phyloP scores from a whole-genome alignment of 2,329 filamentous ascomycete species.

The Aspergillus niger region DNA sequence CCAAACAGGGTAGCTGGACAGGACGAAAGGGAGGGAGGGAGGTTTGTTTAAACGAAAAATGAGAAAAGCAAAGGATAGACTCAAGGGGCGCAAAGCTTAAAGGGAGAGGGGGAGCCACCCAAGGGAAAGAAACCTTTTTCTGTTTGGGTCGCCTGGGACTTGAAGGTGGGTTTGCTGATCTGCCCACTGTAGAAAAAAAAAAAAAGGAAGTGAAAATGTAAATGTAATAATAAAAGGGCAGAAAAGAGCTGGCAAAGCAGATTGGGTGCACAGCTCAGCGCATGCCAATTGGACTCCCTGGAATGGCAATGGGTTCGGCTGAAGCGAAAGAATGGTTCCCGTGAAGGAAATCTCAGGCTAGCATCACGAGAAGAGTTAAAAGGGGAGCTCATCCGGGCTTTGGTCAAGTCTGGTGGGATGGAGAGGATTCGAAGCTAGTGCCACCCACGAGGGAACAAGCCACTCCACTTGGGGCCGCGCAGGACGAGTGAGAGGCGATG shows the following conservation, averaged over 20 bases:
- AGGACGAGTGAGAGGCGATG: constrained; percentile 12
- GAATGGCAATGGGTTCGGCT: constrained; percentile 8
- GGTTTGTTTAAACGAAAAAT: constrained; percentile 6
- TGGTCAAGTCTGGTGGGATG: not conserved
- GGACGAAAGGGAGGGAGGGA: not conserved
- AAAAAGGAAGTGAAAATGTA: constrained; percentile 11
- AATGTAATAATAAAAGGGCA: not conserved
- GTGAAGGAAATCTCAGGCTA: constrained; percentile 8
- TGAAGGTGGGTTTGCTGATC: not conserved
- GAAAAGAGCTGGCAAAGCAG: not conserved
- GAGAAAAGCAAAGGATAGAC: constrained; percentile 8
- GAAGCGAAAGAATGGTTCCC: constrained; percentile 3
- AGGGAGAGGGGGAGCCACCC: constrained; percentile 9
- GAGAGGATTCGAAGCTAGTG: not conserved
- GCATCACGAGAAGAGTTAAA: not conserved
- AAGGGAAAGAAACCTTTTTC: constrained; percentile 3
- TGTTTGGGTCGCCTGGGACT: not conserved
- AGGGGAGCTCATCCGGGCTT: not conserved
- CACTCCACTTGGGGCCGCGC: not conserved
- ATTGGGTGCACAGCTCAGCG: not conserved
- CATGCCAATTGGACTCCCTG: constrained; percentile 17
- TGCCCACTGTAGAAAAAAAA: not conserved
- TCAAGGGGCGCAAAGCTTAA: constrained; percentile 10
- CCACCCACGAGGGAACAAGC: not conserved
- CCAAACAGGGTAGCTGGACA: not conserved